phyloP scores from a whole-genome alignment of 208 protist genomes.

The Sergeia podlipaevii region DNA sequence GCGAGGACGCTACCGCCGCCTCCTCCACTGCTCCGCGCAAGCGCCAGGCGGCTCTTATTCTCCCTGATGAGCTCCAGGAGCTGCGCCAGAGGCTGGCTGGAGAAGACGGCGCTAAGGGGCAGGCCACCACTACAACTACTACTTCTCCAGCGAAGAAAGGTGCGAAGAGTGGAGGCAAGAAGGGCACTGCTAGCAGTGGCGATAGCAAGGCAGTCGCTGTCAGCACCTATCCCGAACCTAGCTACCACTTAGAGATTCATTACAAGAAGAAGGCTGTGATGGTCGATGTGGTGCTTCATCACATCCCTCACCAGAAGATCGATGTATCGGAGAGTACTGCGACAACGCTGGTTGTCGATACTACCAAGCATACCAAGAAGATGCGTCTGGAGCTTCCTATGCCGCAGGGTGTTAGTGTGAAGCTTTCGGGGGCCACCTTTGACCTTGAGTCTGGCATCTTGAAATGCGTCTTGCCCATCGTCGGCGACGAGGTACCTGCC shows the following conservation, averaged over 20 bases:
- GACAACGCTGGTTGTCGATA: conserved; percentile 65
- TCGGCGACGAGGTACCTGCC: conserved; percentile 45
- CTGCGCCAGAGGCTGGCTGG: conserved; percentile 38
- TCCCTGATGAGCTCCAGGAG: conserved; percentile 68
- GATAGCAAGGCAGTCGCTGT: conserved; percentile 6
- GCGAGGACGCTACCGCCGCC: not conserved
- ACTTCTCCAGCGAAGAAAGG: not conserved
- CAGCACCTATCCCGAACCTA: conserved; percentile 29
- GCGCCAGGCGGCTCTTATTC: conserved; percentile 58
- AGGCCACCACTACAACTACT: not conserved
- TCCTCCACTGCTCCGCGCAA: conserved; percentile 10
- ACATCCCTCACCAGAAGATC: conserved; percentile 70
- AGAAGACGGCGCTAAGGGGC: not conserved
- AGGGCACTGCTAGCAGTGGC: conserved; percentile 9
- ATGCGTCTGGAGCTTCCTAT: conserved; percentile 70
- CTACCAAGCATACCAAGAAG: conserved; percentile 72
- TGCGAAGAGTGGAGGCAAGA: not conserved
- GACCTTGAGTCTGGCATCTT: conserved; percentile 65
- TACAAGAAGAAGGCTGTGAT: conserved; percentile 74
- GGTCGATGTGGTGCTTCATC: conserved; percentile 75
- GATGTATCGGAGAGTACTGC: conserved; percentile 60
- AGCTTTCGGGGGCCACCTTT: conserved; percentile 36
- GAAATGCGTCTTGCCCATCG: conserved; percentile 61
- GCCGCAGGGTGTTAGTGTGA: conserved; percentile 60
- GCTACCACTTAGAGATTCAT: conserved; percentile 72